A percentile compares a stretch with the other conserved stretches of the same genome.
Evolutionary conservation across 139 green algal species (phyloP).

Genomic region (Chlamydomonas sp.): DNA sequence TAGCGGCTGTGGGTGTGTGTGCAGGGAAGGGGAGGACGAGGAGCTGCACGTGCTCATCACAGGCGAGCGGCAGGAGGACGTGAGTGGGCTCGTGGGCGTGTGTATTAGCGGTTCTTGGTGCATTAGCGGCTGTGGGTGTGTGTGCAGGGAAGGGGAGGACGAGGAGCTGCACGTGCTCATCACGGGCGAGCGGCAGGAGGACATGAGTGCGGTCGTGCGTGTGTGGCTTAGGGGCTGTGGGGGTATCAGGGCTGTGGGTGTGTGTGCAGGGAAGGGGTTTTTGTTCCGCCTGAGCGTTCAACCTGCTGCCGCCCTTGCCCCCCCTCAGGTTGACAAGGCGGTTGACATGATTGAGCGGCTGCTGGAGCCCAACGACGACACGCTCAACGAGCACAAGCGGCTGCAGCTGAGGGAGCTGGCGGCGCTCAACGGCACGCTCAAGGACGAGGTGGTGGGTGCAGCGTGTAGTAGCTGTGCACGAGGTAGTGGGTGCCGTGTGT

Average conservation of each 20-base stretch:
- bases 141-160: slow-evolving; percentile 41
- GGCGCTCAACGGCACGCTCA: slow-evolving; percentile 90
- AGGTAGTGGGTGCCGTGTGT: background rate
- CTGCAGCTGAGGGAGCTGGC: slow-evolving; percentile 94
- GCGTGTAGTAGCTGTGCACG: background rate
- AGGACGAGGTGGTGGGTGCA: slow-evolving; percentile 55
- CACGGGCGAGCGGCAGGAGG: slow-evolving; percentile 89
- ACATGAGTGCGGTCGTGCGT: slow-evolving; percentile 44
- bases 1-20: background rate
- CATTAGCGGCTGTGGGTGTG: background rate
- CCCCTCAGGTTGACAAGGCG: slow-evolving; percentile 36
- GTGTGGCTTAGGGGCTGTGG: too few species aligned
- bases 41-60: slow-evolving; percentile 98
- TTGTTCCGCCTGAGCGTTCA: background rate
- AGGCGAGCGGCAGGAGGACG: slow-evolving; percentile 86
- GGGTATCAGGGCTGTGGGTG: background rate
- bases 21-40: slow-evolving; percentile 67
- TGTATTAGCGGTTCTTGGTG: too few species aligned
- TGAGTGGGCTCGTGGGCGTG: slow-evolving; percentile 28
- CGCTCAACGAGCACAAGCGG: slow-evolving; percentile 94
- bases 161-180: slow-evolving; percentile 99
- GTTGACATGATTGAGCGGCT: slow-evolving; percentile 79
- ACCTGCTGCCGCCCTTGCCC: background rate
- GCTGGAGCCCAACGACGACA: slow-evolving; percentile 89
- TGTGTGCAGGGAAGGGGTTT: background rate